phyloP scores from a whole-genome alignment of 352 stramenopile genomes.

The Pythium brachiatum region DNA sequence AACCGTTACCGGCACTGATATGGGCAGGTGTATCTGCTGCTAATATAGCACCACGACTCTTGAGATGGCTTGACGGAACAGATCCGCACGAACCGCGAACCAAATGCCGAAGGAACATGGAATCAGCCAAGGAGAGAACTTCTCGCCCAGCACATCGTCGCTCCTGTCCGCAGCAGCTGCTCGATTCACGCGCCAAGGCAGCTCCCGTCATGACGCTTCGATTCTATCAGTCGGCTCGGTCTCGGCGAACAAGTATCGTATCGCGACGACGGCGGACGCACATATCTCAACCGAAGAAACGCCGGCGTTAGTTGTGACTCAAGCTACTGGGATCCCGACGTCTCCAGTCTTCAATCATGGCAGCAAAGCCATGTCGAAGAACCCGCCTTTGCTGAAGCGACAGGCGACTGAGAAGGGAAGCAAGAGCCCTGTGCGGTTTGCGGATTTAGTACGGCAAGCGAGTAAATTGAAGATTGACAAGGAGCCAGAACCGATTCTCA shows the following conservation, averaged over 20 bases:
- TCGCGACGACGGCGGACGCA: neutral
- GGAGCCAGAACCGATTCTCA: neutral
- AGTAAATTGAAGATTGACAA: neutral
- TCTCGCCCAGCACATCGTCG: neutral
- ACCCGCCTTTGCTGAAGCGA: neutral
- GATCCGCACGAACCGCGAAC: neutral
- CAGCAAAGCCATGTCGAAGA: neutral
- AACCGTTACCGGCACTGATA: neutral
- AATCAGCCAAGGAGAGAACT: neutral
- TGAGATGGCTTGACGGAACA: neutral
- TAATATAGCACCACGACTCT: conserved; percentile 1
- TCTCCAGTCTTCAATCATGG: neutral
- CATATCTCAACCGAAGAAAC: neutral
- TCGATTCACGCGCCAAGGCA: conserved; percentile 6
- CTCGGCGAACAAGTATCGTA: neutral
- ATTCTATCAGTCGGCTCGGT: neutral
- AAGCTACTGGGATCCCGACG: neutral
- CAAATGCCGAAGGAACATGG: conserved; percentile 11
- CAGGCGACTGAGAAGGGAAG: conserved; percentile 11
- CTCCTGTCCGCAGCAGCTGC: conserved; percentile 13
- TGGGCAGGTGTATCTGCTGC: too few relatives aligned
- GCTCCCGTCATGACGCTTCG: neutral
- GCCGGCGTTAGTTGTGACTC: neutral
- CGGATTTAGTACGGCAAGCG: conserved; percentile 5
- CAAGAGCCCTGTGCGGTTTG: conserved; percentile 5